A percentile compares a stretch with the other conserved stretches of the same genome.
Conservation (phyloP, 306 rosid genomes). For the Prunus fruticosa region DNA sequence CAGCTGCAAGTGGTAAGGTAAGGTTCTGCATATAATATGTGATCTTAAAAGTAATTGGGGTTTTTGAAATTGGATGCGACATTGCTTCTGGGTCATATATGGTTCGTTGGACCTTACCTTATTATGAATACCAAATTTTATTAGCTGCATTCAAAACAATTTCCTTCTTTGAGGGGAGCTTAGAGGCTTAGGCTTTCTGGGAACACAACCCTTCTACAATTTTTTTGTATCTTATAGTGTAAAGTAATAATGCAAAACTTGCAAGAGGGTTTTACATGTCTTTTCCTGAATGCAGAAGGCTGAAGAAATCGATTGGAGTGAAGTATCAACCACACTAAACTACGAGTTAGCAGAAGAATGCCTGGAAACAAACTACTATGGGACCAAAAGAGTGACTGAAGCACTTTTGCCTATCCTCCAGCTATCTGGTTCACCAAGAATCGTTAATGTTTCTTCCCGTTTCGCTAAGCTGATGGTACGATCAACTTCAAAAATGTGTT, state of each 20-base stretch:
- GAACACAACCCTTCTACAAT: not conserved
- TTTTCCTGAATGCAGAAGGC: not conserved
- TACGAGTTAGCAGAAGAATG: constrained; percentile 29
- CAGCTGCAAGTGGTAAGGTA: not conserved
- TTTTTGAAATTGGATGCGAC: no score
- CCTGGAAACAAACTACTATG: constrained; percentile 47
- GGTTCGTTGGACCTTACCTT: no score
- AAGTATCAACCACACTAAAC: constrained; percentile 8
- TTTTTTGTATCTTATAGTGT: not conserved
- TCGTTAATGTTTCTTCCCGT: constrained; percentile 37
- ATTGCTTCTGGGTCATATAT: no score
- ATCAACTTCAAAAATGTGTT: not conserved
- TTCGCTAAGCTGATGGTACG: not conserved
- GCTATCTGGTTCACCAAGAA: constrained; percentile 45
- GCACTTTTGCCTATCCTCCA: constrained; percentile 44
- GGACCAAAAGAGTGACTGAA: constrained; percentile 29
- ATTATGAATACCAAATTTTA: not conserved
- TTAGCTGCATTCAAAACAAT: not conserved
- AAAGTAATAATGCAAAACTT: not conserved
- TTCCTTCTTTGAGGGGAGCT: not conserved
- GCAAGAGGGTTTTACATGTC: not conserved
- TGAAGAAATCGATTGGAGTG: constrained; percentile 26
- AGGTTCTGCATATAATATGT: not conserved
- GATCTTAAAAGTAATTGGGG: no score
- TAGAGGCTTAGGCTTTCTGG: not conserved